Conservation (phyloP, 768 basidiomycete genomes). For the Psilocybe cubensis region DNA sequence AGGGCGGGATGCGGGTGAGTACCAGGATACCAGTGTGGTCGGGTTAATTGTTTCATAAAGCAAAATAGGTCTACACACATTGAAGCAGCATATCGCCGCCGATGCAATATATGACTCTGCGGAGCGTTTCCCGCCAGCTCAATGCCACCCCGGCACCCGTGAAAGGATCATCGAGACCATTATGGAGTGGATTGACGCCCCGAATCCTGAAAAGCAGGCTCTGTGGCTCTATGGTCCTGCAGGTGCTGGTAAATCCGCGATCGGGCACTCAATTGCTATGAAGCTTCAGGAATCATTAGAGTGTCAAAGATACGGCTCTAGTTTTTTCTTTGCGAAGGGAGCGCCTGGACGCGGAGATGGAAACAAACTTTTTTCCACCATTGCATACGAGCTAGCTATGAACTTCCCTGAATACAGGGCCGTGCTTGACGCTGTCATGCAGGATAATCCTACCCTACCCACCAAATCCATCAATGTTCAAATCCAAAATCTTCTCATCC, state of each 20-base stretch:
- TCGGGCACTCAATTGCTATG: constrained; percentile 33
- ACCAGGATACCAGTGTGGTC: too few relatives aligned
- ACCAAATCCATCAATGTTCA: background rate
- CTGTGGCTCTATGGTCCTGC: constrained; percentile 26
- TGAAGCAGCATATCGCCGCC: background rate
- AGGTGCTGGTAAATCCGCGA: constrained; percentile 25
- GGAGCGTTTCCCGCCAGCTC: constrained; percentile 11
- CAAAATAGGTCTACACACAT: background rate
- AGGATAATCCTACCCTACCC: background rate
- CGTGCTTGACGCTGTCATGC: background rate
- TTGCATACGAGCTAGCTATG: background rate
- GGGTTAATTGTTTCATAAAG: too few relatives aligned
- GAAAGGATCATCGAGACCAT: constrained; percentile 9
- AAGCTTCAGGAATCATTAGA: background rate
- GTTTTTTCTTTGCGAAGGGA: constrained; percentile 7
- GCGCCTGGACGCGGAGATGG: background rate
- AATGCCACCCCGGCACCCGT: constrained; percentile 20
- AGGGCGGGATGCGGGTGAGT: too few relatives aligned
- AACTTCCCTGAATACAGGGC: background rate
- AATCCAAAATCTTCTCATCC: background rate
- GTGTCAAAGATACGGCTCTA: background rate
- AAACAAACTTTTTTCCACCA: background rate
- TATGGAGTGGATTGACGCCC: constrained; percentile 8
- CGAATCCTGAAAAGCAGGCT: background rate
- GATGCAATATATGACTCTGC: constrained; percentile 16